A percentile compares a stretch with the other conserved stretches of the same genome.
Evolutionary conservation across 176 grass and related monocot species (phyloP).

Genomic region (Oryza rufipogon): DNA sequence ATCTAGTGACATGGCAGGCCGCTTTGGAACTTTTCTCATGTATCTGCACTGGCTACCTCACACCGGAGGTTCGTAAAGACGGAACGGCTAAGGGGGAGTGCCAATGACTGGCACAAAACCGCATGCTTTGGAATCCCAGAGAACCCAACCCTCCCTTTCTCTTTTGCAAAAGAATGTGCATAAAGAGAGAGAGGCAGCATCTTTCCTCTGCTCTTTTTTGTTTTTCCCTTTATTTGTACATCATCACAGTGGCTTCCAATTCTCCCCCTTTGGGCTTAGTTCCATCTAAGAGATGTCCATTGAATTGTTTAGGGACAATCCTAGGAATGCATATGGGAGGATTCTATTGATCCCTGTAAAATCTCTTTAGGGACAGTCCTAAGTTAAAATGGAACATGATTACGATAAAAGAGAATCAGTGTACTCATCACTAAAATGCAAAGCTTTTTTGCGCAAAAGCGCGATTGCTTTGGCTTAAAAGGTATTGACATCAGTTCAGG

Average conservation of each 20-base stretch:
- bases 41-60: conserved; percentile 44
- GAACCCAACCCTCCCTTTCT: conserved; percentile 25
- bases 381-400: neutral
- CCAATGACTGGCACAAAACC: conserved; percentile 56
- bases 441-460: conserved; percentile 21
- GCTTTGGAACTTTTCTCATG: conserved; percentile 65
- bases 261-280: conserved; percentile 20
- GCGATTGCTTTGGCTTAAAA: conserved; percentile 14
- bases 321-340: conserved; percentile 10
- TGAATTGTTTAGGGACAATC: neutral
- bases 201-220: conserved; percentile 26
- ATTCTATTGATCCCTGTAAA: conserved; percentile 18
- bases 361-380: neutral
- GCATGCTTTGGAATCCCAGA: conserved; percentile 54
- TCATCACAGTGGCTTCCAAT: conserved; percentile 24
- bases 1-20: conserved; percentile 54
- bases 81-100: conserved; percentile 39
- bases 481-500: conserved; percentile 5
- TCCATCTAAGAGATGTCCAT: conserved; percentile 6
- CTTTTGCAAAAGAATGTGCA: conserved; percentile 46
- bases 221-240: conserved; percentile 5
- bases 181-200: conserved; percentile 39
- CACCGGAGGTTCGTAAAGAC: conserved; percentile 50
- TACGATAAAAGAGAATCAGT: neutral
- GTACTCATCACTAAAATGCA: neutral